Conservation (phyloP, 305 asterid species). For the Fraxinus velutina region DNA sequence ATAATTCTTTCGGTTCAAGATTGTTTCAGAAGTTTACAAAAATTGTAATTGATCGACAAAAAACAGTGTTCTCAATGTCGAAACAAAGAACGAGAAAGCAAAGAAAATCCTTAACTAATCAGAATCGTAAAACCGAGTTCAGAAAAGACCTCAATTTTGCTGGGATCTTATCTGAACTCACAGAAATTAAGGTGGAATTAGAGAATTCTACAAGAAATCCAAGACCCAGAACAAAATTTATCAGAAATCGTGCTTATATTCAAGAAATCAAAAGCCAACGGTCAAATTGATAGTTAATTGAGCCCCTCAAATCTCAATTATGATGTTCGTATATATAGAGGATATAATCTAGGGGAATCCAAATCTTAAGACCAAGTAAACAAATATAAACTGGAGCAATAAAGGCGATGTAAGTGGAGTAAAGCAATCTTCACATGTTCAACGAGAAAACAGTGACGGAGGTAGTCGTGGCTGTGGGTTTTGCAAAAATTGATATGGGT, state of each 20-base stretch:
- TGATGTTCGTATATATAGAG: not conserved
- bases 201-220: not conserved
- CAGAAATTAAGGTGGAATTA: not conserved
- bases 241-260: not conserved
- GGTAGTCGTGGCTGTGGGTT: not conserved
- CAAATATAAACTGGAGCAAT: not conserved
- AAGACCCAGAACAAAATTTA: not conserved
- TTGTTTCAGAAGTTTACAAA: constrained; percentile 11
- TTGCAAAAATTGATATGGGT: not conserved
- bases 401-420: not conserved
- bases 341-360: not conserved
- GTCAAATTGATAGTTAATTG: not conserved
- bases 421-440: not conserved
- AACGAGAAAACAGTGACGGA: not conserved
- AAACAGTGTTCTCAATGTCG: constrained; percentile 1
- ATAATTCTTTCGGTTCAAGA: not conserved
- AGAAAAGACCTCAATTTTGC: not conserved
- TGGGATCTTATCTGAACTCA: not conserved
- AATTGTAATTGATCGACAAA: not conserved
- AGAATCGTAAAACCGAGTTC: constrained; percentile 13
- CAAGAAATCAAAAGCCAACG: not conserved
- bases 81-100: not conserved
- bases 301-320: not conserved
- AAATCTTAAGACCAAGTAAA: not conserved
- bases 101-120: constrained; percentile 3